Base-by-base conservation (phyloP, 2,329 filamentous ascomycete genomes). In the Clarireedia hainanense region DNA sequence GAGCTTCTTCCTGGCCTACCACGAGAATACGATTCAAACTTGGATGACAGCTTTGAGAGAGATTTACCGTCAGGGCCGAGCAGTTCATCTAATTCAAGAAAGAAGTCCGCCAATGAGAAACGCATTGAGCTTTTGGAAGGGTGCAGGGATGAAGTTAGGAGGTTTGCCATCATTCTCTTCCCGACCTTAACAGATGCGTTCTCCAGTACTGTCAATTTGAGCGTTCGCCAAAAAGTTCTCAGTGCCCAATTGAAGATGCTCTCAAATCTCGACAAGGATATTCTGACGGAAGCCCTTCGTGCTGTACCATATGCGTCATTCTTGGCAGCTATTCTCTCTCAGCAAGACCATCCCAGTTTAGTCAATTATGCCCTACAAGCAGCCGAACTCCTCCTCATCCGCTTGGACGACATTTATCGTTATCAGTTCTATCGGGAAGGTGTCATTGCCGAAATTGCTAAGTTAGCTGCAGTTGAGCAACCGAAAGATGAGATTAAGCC, bases 391-490 rank as follows among this genome's bases (percentile, higher is more conserved):
- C 79, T 99, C 1, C 80, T 96, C 58, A 86, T 85, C 65, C 85
- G 95, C 17, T 76, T 99, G 5, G 89, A 91, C 60, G 79, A 85
- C 23, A 88, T 97, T 30, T 99, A 99, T 68, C 85, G 89, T 26
- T 95, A 96, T 65, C 95, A 99, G 65, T 92, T 99, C 64, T 95
- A 99, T 68, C 88, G 94, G 0, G 95, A 99, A 73, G 94, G 94
- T 37, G 94, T 99, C 45, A 91, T 97, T 63, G 80, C 87, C 1
- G 92, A 99, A 69, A 95, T 99, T 51, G 80, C 84, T 30, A 92
- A 91, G 67, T 76, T 99, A 34, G 86, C 90, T 0, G 78, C 78
- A 55, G 39, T 43, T 36, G 56, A 61, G 27, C 49, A 62, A 10
- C 37, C 50, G 2, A 59, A 63, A 23, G 34, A 27, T 7, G 54